These are phyloP conservation scores for Truncatella angustata DNA, from an alignment of 2,329 filamentous ascomycete species.

Conservation along the genomic window DNA sequence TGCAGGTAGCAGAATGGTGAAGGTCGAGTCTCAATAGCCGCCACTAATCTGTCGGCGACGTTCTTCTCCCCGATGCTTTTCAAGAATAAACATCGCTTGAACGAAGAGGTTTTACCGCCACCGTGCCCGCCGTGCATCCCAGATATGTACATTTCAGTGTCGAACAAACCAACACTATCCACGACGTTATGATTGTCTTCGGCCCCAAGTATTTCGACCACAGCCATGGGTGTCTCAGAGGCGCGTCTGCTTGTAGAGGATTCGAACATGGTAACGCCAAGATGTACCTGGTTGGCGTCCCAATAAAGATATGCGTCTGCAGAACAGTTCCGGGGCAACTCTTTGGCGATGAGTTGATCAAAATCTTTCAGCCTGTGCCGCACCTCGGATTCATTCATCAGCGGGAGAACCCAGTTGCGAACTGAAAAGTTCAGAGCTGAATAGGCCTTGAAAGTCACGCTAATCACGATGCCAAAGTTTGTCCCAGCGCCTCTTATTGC, in stretches of 20 bases:
- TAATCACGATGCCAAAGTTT: slow-evolving; percentile 58
- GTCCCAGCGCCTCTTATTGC: slow-evolving; percentile 57
- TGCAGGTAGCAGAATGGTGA: slow-evolving; percentile 59
- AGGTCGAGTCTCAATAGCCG: slow-evolving; percentile 47
- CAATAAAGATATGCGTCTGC: slow-evolving; percentile 57
- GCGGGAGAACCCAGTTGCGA: slow-evolving; percentile 38
- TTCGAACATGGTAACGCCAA: slow-evolving; percentile 53
- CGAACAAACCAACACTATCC: slow-evolving; percentile 51
- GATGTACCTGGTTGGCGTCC: slow-evolving; percentile 40
- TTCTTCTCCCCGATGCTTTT: slow-evolving; percentile 38
- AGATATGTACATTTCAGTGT: slow-evolving; percentile 60
- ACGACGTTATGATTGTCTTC: slow-evolving; percentile 33
- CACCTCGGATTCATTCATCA: slow-evolving; percentile 30
- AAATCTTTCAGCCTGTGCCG: slow-evolving; percentile 36
- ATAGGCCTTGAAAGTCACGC: slow-evolving; percentile 48
- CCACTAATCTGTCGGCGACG: slow-evolving; percentile 36
- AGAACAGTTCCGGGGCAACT: slow-evolving; percentile 42
- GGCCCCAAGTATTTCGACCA: slow-evolving; percentile 28
- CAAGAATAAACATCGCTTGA: slow-evolving; percentile 64
- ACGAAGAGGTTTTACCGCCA: slow-evolving; percentile 58
- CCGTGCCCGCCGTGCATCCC: slow-evolving; percentile 58
- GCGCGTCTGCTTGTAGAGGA: slow-evolving; percentile 22
- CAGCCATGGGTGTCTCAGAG: slow-evolving; percentile 13
- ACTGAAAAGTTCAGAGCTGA: slow-evolving; percentile 37
- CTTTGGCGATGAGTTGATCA: slow-evolving; percentile 33